Evolutionary conservation across 345 rosid genomes (phyloP), one percentile per base, ranked within the genome.

Genomic region (Cochlearia excelsa): DNA sequence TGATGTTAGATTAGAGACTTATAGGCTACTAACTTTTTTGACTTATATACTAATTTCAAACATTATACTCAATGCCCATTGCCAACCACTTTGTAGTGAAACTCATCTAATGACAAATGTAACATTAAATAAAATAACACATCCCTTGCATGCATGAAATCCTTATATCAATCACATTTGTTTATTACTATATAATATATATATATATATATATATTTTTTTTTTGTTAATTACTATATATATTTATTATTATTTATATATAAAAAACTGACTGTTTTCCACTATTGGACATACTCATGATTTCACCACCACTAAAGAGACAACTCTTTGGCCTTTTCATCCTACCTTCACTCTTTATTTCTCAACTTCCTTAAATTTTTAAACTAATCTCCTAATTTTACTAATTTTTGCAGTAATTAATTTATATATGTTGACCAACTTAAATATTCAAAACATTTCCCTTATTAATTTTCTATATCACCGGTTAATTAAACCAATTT

Each of bases 221-320:
- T 16, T 16, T 16, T 16, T 16, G 23, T 16, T 16, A 16, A 16
- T 16, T 16, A 16, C 23, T 16, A 16, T 16, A 1, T 38, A 39
- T 33, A 33, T 56, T 7, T 43, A 6, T 29, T 16, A 16, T 30
- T n/a, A 48, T 39, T 16, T 39, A 4, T 3, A 26, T 37, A 37
- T 2, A 37, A 37, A 37, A 37, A 37, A 54, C 11, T 11, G 23
- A 16, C 23, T 63, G 74, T 69, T 53, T 69, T 63, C 59, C 74
- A 49, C 64, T 56, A 49, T 48, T 55, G 51, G 68, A 62, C 74
- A 62, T 23, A 55, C 64, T 69, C 53, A 62, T 69, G 34, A 50
- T 62, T 38, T 49, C 68, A 69, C 45, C 63, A 33, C 57, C 55
- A 53, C 40, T 39, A 61, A 54, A 53, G 67, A 68, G 62, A 61